Evolutionary conservation across 257 asterid species (phyloP), one percentile per base, ranked within the genome.

Genomic region (Solanum chaucha): DNA sequence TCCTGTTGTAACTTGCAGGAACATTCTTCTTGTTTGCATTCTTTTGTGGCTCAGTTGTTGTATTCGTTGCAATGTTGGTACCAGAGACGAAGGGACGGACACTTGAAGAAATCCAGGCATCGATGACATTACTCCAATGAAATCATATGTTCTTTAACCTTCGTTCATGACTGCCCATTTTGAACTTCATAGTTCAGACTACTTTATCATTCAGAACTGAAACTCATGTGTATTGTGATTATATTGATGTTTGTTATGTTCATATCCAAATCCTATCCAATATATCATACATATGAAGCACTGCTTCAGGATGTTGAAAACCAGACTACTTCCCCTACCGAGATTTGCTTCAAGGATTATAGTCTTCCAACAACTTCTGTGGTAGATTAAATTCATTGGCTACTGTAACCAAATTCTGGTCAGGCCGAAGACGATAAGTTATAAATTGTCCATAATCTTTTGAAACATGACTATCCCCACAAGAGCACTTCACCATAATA

Each of bases 21-120:
- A 83, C 93, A 10, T 93, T 94, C 90, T 61, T 92, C 6, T 4
- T 92, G 20, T 94, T 90, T 92, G 89, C 92, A 7, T 72, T 85
- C 24, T 73, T 89, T 78, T 88, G 95, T 87, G 84, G 88, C 38
- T 78, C 90, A 14, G 88, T 94, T 1, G 90, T 93, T 88, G 80
- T 90, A 22, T 96, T 96, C 77, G 94, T 92, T 12, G 87, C 93
- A 20, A 90, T 90, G 72, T 87, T 95, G 94, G 96, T 96, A 82
- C 99, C 99, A 0, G 99, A 96, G 91, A 96, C 99, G 0, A 95
- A 95, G 86, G 99, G 98, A 20, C 92, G 93, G 86, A 93, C 98
- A 11, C 88, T 96, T 22, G 96, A 93, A 91, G 96, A 92, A 89
- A 94, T 94, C 86, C 98, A 94, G 88, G 81, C 85, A 36, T 93